These are phyloP conservation scores for Fusarium annulatum DNA, from an alignment of 2,329 filamentous ascomycete genomes.

Conservation along the genomic window DNA sequence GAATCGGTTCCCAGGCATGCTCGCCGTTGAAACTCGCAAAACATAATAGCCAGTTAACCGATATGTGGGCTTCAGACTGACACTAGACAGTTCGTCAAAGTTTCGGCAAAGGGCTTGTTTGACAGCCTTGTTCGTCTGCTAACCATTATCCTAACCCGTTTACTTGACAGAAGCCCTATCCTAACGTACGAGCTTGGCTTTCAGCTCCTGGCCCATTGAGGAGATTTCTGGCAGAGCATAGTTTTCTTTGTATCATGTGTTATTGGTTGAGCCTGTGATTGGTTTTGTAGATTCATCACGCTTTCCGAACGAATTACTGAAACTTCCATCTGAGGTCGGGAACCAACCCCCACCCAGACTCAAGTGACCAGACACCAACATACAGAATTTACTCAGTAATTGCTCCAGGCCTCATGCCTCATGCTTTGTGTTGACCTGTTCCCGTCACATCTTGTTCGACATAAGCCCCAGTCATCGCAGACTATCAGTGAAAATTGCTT, in stretches of 20 bases:
- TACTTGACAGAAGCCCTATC: slow-evolving; percentile 22
- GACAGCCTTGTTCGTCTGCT: neutral
- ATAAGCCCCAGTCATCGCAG: neutral
- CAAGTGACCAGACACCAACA: neutral
- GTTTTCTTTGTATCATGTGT: slow-evolving; percentile 6
- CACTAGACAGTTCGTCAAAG: neutral
- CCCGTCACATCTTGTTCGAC: neutral
- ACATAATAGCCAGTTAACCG: neutral
- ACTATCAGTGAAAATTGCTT: neutral
- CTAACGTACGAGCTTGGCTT: neutral
- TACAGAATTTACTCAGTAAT: neutral
- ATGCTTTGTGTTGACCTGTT: neutral
- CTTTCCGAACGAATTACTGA: neutral
- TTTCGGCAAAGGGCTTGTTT: neutral
- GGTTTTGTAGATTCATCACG: neutral
- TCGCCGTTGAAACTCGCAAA: neutral
- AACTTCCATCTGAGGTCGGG: neutral
- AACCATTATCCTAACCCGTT: slow-evolving; percentile 11
- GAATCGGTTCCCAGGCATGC: neutral
- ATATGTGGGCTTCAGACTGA: neutral
- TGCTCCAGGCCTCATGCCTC: neutral
- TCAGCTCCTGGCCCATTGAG: neutral
- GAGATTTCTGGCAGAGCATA: neutral
- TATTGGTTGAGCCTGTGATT: slow-evolving; percentile 9
- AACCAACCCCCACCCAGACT: neutral